Conservation (phyloP, 208 protist species). For the Wallacemonas sp. region DNA sequence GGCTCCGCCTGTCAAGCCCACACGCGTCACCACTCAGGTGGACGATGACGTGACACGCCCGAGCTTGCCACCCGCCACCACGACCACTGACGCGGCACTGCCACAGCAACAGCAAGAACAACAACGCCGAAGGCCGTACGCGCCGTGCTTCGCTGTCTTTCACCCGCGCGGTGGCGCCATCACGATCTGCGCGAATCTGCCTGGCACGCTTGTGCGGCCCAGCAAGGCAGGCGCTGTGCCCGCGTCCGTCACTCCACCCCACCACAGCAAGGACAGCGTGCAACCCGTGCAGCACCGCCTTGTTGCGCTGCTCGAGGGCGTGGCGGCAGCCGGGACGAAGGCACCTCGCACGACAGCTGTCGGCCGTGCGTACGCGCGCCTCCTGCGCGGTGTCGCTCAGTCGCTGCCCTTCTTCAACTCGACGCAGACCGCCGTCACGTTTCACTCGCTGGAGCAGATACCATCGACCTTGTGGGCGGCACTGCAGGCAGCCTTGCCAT, state of each 20-base stretch:
- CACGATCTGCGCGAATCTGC: conserved; percentile 32
- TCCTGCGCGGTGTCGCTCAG: conserved; percentile 23
- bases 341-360: background rate
- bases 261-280: too few species aligned
- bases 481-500: conserved; percentile 19
- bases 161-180: conserved; percentile 19
- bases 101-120: background rate
- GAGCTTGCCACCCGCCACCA: background rate
- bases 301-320: background rate
- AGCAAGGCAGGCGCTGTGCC: too few species aligned
- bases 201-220: background rate
- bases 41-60: too few species aligned
- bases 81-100: background rate
- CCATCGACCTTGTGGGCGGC: conserved; percentile 17
- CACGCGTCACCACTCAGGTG: too few species aligned
- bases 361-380: conserved; percentile 21
- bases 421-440: conserved; percentile 6
- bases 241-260: too few species aligned
- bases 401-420: conserved; percentile 22
- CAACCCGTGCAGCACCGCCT: background rate
- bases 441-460: conserved; percentile 11
- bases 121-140: conserved; percentile 10
- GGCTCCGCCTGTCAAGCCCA: background rate
- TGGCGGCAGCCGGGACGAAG: too few species aligned
- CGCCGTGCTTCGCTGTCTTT: conserved; percentile 42